These are phyloP conservation scores for Epichloe sibirici DNA, from an alignment of 2,329 filamentous ascomycete species.

Conservation along the genomic window DNA sequence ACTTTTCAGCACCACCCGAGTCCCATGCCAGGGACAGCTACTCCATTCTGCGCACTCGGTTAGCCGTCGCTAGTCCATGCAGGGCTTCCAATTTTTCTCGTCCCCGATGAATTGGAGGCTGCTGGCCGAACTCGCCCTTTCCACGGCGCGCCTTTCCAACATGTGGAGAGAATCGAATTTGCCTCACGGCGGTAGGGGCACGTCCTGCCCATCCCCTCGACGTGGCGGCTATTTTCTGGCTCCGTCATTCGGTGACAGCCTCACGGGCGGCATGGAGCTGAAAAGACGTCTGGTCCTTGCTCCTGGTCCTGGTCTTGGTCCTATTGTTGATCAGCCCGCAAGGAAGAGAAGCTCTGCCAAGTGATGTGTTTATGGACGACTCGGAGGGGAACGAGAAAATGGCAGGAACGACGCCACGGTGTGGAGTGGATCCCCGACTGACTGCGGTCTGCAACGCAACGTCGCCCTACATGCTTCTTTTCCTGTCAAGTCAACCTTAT, in stretches of 20 bases:
- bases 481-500: too few relatives aligned
- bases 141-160: background rate
- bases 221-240: background rate
- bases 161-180: background rate
- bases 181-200: background rate
- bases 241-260: background rate
- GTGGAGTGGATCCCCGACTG: too few relatives aligned
- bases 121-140: background rate
- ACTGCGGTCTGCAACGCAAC: too few relatives aligned
- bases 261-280: background rate
- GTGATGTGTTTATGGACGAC: too few relatives aligned
- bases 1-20: background rate
- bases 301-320: background rate
- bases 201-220: background rate
- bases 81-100: background rate
- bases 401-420: too few relatives aligned
- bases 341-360: background rate
- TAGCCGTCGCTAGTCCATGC: background rate
- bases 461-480: too few relatives aligned
- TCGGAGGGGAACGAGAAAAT: too few relatives aligned
- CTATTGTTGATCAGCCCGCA: background rate
- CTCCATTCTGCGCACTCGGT: conserved; percentile 17
- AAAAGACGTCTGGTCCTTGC: background rate
- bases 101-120: too few relatives aligned
- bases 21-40: background rate